phyloP scores from a whole-genome alignment of 106 monocot species.

The Acorus gramineus region DNA sequence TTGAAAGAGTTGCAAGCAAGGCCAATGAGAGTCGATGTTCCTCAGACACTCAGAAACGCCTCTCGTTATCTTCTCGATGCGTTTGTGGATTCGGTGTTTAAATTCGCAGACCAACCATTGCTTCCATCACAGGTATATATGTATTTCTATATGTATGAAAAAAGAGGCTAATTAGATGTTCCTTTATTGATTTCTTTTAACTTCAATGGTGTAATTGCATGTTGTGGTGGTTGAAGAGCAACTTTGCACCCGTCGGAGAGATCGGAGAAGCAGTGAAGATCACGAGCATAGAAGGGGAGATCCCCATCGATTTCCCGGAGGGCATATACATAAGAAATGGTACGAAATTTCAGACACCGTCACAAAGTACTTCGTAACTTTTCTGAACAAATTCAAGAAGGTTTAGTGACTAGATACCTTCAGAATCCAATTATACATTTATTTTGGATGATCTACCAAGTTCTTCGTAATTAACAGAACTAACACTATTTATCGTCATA shows the following conservation, averaged over 20 bases:
- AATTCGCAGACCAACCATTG: constrained; percentile 17
- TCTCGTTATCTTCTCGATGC: constrained; percentile 17
- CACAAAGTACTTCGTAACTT: background rate
- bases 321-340: constrained; percentile 62
- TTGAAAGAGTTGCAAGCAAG: background rate
- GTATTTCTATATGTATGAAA: background rate
- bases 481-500: too few relatives aligned
- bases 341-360: background rate
- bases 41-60: constrained; percentile 2
- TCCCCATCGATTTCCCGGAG: constrained; percentile 44
- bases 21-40: background rate
- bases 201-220: background rate
- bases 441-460: too few relatives aligned
- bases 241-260: constrained; percentile 42
- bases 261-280: constrained; percentile 15
- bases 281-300: constrained; percentile 27
- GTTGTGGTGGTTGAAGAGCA: constrained; percentile 17
- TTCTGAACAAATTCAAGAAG: background rate
- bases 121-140: constrained; percentile 11
- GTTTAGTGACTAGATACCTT: too few relatives aligned
- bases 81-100: constrained; percentile 23
- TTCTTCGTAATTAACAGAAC: too few relatives aligned
- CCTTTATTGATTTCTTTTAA: background rate
- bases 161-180: background rate
- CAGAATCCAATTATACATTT: too few relatives aligned